Conservation (phyloP, 345 rosid genomes). For the Lepidium sativum region DNA sequence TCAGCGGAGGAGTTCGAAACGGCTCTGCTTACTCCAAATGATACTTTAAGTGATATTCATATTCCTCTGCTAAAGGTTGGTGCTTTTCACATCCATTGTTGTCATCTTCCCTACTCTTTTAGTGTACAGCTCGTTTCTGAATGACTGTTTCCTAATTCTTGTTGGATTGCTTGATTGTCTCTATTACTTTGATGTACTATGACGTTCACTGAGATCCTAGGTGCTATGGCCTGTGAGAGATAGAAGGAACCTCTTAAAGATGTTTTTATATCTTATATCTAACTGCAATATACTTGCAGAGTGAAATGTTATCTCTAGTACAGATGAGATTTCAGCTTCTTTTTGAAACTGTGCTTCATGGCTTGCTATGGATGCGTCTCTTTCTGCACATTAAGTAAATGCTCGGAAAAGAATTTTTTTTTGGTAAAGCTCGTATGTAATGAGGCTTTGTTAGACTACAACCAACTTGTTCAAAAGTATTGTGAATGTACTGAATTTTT, state of each 20-base stretch:
- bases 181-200: not conserved
- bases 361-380: not conserved
- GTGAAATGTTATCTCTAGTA: not conserved
- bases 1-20: slow-evolving; percentile 98
- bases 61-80: slow-evolving; percentile 95
- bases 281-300: not conserved
- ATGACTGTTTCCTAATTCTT: not conserved
- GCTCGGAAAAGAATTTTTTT: not conserved
- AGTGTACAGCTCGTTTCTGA: slow-evolving; percentile 1
- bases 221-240: not conserved
- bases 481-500: not conserved
- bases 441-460: not conserved
- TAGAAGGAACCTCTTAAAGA: not conserved
- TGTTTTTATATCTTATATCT: not conserved
- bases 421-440: not conserved
- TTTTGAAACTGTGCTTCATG: not conserved
- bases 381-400: not conserved
- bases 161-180: not conserved
- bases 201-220: not conserved
- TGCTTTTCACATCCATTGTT: slow-evolving; percentile 18
- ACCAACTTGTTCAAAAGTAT: not conserved
- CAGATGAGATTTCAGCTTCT: not conserved
- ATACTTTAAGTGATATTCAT: slow-evolving; percentile 85
- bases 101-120: not conserved
- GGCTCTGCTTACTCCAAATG: slow-evolving; percentile 77